These are phyloP conservation scores for Aspergillus saccharolyticus DNA, from an alignment of 495 filamentous ascomycete species.

Conservation along the genomic window DNA sequence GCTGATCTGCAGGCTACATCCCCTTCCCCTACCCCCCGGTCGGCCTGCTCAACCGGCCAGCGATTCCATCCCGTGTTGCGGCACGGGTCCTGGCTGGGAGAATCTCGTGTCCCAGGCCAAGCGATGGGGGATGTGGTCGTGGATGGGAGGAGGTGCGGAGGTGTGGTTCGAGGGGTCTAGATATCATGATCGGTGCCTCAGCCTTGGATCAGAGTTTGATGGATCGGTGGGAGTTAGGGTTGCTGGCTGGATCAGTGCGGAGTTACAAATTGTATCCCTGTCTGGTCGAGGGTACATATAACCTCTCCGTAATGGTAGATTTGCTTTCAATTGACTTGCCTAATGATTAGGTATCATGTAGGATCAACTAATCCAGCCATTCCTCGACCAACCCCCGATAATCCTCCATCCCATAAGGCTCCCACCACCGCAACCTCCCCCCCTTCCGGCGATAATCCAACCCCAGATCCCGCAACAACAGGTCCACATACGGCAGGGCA, in stretches of 20 bases:
- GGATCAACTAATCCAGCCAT: conserved; percentile 30
- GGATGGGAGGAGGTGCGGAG: conserved; percentile 15
- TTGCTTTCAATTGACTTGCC: too few species aligned
- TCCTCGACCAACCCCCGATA: conserved; percentile 57
- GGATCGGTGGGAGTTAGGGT: background rate
- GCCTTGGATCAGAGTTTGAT: conserved; percentile 28
- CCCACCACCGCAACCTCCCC: conserved; percentile 42
- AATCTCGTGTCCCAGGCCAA: conserved; percentile 30
- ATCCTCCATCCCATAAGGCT: conserved; percentile 56
- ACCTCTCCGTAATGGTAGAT: conserved; percentile 9
- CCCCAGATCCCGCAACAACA: conserved; percentile 64
- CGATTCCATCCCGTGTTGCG: conserved; percentile 14
- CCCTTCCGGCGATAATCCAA: conserved; percentile 40
- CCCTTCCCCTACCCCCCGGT: background rate
- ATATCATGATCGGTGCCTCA: too few species aligned
- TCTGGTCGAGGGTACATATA: too few species aligned
- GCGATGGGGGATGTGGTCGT: conserved; percentile 28
- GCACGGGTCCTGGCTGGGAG: conserved; percentile 34
- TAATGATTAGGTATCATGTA: too few species aligned
- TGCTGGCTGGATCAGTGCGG: background rate
- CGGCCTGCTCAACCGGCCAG: background rate
- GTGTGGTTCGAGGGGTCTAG: conserved; percentile 32
- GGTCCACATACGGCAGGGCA: conserved; percentile 69
- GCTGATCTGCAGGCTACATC: background rate
- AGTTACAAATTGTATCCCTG: too few species aligned